These are phyloP conservation scores for Hypoxylon crocopeplum DNA, from an alignment of 495 filamentous ascomycete genomes.

Conservation along the genomic window DNA sequence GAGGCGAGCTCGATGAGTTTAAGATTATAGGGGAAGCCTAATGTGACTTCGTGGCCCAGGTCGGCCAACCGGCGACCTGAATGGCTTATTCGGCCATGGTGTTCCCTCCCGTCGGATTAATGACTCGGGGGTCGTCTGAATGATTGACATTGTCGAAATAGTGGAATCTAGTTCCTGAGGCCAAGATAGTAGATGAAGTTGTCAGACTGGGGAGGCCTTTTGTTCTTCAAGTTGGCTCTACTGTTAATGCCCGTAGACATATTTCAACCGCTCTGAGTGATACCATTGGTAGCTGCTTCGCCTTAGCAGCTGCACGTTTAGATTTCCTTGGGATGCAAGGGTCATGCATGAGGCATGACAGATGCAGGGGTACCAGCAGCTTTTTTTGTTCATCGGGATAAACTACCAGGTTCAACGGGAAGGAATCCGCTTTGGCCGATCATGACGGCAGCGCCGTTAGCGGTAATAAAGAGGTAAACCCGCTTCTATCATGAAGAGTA, in stretches of 20 bases:
- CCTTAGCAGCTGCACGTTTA: slow-evolving; percentile 25
- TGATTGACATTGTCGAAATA: slow-evolving; percentile 9
- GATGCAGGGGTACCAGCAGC: slow-evolving; percentile 21
- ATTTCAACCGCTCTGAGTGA: slow-evolving; percentile 5
- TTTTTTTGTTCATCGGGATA: slow-evolving; percentile 18
- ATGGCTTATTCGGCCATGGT: neutral
- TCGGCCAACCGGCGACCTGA: slow-evolving; percentile 12
- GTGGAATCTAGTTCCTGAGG: slow-evolving; percentile 1
- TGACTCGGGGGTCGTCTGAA: slow-evolving; percentile 2
- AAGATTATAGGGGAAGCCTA: slow-evolving; percentile 25
- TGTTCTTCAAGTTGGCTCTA: slow-evolving; percentile 19
- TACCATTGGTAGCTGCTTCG: slow-evolving; percentile 23
- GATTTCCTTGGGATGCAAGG: slow-evolving; percentile 19
- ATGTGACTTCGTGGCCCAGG: slow-evolving; percentile 26
- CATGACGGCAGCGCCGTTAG: slow-evolving; percentile 21
- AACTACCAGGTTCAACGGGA: slow-evolving; percentile 26
- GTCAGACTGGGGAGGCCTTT: slow-evolving; percentile 6
- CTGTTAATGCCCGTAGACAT: slow-evolving; percentile 8
- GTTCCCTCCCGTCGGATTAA: slow-evolving; percentile 4
- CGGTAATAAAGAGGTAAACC: neutral
- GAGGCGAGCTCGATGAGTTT: slow-evolving; percentile 5
- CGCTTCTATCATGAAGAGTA: neutral
- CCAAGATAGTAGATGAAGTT: slow-evolving; percentile 8
- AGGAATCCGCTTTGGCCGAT: slow-evolving; percentile 30
- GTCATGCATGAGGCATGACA: slow-evolving; percentile 19